Base-by-base conservation (phyloP, 345 rosid species). In the Pelargonium nanum region DNA sequence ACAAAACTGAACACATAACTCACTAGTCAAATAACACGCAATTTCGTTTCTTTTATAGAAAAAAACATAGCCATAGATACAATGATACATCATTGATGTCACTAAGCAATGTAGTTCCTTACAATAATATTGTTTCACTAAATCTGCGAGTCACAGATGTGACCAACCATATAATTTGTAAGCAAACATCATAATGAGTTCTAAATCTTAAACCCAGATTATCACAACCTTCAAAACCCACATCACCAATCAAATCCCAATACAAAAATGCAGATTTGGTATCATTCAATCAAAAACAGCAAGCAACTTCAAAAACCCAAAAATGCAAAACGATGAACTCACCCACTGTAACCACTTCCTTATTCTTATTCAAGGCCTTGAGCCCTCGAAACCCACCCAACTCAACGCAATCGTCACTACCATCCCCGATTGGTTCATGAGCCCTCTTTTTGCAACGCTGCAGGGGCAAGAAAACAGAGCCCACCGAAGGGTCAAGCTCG, bases 401-500 rank as follows among this genome's bases (percentile, higher is more conserved):
- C 21, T 60, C 73, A 59, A 54, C 63, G 45, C 67, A 68, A 52
- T 53, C 80, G 62, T 22, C 23, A 2, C 61, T 66, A 17, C 24
- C 75, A 22, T 52, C 70, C 62, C 28, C 77, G 51, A 7, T 45
- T 10, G 64, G 59, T 22, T 87, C 88, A 60, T 34, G 25, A 50
- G 60, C 68, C 75, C 84, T 93, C 65, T 94, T 84, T 66, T 87
- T 89, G 62, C 59, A 71, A 59, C 92, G 78, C 67, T 73, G 74
- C 69, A 89, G 67, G 13, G 99, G 97, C 44, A 84, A 79, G 86
- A 93, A 89, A 60, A 89, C 96, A 20, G 97, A 89, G 50, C 97
- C 97, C 60, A 79, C 74, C 15, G 86, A 76, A 66, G 80, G 75
- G 70, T 75, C 86, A 62, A 76, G 53, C 24, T 65, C 76, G 6